These are phyloP conservation scores for Datisca glomerata DNA, from an alignment of 306 rosid genomes.

Conservation along the genomic window DNA sequence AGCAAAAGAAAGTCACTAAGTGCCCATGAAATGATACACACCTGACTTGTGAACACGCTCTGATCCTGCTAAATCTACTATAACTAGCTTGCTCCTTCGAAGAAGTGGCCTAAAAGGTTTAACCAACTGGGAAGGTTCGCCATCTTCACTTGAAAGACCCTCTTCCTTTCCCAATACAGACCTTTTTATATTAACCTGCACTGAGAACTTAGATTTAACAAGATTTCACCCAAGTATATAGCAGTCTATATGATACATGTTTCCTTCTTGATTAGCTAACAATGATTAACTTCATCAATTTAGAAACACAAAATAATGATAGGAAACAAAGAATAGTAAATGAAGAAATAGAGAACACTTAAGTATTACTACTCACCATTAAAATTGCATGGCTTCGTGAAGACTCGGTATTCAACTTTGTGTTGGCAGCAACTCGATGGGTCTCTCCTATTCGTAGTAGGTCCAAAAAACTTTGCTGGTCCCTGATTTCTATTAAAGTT, in stretches of 20 bases:
- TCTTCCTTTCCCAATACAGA: constrained; percentile 63
- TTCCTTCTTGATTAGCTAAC: neutral
- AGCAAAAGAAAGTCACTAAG: too few relatives aligned
- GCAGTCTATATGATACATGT: neutral
- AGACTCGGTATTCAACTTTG: constrained; percentile 80
- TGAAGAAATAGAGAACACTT: neutral
- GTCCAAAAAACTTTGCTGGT: constrained; percentile 60
- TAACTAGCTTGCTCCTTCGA: constrained; percentile 85
- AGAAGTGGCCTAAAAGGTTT: constrained; percentile 72
- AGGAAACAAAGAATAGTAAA: neutral
- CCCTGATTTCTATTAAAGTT: constrained; percentile 63
- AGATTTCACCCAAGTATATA: constrained; percentile 11
- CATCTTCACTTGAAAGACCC: constrained; percentile 42
- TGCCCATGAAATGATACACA: constrained; percentile 11
- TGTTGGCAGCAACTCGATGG: constrained; percentile 74
- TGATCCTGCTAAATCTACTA: constrained; percentile 97
- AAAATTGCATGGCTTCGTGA: constrained; percentile 92
- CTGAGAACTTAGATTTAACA: constrained; percentile 22
- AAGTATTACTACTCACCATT: constrained; percentile 43
- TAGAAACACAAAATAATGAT: neutral
- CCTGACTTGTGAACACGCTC: constrained; percentile 98
- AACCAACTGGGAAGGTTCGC: constrained; percentile 53
- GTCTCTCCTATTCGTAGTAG: constrained; percentile 70
- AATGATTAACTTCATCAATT: neutral
- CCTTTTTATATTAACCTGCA: constrained; percentile 79